Percentiles rank a stretch among this genome's conserved stretches.
These are phyloP conservation scores for Wickerhamiella alocasiicola DNA, from an alignment of 805 yeast species.

Conservation along the genomic window DNA sequence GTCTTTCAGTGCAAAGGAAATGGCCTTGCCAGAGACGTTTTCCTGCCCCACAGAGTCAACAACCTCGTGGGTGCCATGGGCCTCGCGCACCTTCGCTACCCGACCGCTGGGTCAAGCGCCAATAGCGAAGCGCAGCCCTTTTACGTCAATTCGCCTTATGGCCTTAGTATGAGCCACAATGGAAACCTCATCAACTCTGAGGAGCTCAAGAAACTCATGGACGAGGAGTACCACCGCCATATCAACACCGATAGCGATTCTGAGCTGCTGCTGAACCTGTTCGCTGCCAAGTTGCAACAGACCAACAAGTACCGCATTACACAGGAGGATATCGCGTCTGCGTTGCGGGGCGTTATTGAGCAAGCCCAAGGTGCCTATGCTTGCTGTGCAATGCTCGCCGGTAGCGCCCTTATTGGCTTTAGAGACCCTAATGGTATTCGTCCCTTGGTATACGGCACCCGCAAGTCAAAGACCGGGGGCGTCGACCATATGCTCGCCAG, in stretches of 20 bases:
- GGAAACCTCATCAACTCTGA: constrained; percentile 88
- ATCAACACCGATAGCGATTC: constrained; percentile 96
- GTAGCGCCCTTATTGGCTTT: constrained; percentile 89
- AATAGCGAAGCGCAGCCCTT: constrained; percentile 98
- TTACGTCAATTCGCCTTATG: constrained; percentile 94
- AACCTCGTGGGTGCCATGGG: constrained; percentile 91
- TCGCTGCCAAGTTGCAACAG: constrained; percentile 83
- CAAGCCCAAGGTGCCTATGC: constrained; percentile 94
- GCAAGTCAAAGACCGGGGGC: constrained; percentile 54
- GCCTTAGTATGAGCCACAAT: constrained; percentile 80
- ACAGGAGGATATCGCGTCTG: constrained; percentile 76
- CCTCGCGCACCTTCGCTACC: constrained; percentile 84
- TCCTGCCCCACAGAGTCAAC: constrained; percentile 66
- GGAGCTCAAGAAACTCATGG: constrained; percentile 66
- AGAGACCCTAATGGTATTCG: constrained; percentile 96
- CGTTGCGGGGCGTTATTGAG: constrained; percentile 69
- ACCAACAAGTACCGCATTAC: constrained; percentile 89
- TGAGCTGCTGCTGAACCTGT: constrained; percentile 75
- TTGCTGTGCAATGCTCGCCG: constrained; percentile 88
- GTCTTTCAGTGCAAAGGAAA: constrained; percentile 96
- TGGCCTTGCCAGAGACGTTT: constrained; percentile 97
- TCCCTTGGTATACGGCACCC: constrained; percentile 78
- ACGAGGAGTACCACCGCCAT: constrained; percentile 90
- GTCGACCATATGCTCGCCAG: constrained; percentile 87
- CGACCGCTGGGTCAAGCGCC: constrained; percentile 94